Conservation (phyloP, 2,329 filamentous ascomycete genomes). For the Colletotrichum sp. region DNA sequence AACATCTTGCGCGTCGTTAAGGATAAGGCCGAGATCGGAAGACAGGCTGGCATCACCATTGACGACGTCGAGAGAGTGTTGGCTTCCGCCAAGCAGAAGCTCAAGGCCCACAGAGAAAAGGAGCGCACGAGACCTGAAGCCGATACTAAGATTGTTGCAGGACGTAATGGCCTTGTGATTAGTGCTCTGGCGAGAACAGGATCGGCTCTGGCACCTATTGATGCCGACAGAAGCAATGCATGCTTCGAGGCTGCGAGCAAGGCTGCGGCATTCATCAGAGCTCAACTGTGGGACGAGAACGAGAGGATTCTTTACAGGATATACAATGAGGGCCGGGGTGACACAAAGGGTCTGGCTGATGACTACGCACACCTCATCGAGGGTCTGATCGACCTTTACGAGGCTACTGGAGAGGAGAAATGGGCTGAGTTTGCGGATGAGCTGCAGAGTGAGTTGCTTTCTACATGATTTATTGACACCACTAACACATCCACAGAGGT, state of each 20-base stretch:
- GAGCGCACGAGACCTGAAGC: constrained; percentile 78
- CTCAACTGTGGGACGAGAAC: constrained; percentile 72
- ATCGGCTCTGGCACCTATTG: constrained; percentile 67
- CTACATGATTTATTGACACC: constrained; percentile 8
- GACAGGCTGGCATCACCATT: constrained; percentile 75
- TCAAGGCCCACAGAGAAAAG: constrained; percentile 74
- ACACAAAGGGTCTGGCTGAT: constrained; percentile 82
- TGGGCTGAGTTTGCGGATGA: constrained; percentile 83
- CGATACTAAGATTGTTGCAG: constrained; percentile 87
- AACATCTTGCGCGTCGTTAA: constrained; percentile 81
- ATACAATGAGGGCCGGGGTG: constrained; percentile 69
- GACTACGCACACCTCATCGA: constrained; percentile 92
- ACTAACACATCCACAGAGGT: constrained; percentile 52
- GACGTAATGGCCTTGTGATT: constrained; percentile 90
- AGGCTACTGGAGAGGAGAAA: constrained; percentile 76
- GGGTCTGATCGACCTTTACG: constrained; percentile 83
- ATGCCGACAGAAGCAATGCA: constrained; percentile 58
- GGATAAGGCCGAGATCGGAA: constrained; percentile 71
- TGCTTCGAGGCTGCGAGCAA: constrained; percentile 71
- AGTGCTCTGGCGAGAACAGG: constrained; percentile 79
- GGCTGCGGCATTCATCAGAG: constrained; percentile 74
- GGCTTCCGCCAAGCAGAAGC: constrained; percentile 66
- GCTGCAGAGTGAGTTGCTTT: constrained; percentile 67
- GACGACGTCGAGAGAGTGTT: constrained; percentile 73
- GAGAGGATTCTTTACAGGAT: constrained; percentile 73